These are phyloP conservation scores for Bisporella sp. DNA, from an alignment of 2,329 filamentous ascomycete species.

Conservation along the genomic window DNA sequence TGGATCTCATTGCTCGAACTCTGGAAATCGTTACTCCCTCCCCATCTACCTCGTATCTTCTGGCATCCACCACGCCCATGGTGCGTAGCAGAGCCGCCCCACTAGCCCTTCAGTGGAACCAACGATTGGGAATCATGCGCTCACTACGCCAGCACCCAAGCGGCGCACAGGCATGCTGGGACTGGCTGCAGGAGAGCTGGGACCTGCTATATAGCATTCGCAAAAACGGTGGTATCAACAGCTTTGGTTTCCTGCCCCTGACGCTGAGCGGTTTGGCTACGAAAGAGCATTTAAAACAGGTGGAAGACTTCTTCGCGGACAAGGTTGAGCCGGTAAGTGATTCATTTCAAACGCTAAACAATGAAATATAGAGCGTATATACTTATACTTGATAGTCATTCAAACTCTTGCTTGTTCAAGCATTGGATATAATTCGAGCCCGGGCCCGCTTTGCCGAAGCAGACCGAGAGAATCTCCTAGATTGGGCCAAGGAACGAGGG, in stretches of 20 bases:
- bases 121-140: neutral
- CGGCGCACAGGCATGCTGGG: neutral
- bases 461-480: conserved; percentile 10
- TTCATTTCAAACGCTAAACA: too few species aligned
- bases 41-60: too few species aligned
- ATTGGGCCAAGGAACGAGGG: conserved; percentile 12
- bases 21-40: too few species aligned
- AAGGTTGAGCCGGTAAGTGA: too few species aligned
- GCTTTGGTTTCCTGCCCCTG: neutral
- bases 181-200: neutral
- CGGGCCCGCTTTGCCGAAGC: conserved; percentile 10
- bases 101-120: neutral
- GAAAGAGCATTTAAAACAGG: neutral
- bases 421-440: conserved; percentile 7
- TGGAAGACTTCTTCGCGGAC: neutral
- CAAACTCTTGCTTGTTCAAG: conserved; percentile 1
- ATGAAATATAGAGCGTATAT: too few species aligned
- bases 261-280: neutral
- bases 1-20: too few species aligned
- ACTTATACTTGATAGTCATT: conserved; percentile 5
- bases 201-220: neutral
- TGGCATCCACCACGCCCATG: too few species aligned
- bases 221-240: too few species aligned
- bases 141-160: neutral
- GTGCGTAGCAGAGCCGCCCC: neutral